Base-by-base conservation (phyloP, 108 stramenopile species). In the Skeletonema menzelii region DNA sequence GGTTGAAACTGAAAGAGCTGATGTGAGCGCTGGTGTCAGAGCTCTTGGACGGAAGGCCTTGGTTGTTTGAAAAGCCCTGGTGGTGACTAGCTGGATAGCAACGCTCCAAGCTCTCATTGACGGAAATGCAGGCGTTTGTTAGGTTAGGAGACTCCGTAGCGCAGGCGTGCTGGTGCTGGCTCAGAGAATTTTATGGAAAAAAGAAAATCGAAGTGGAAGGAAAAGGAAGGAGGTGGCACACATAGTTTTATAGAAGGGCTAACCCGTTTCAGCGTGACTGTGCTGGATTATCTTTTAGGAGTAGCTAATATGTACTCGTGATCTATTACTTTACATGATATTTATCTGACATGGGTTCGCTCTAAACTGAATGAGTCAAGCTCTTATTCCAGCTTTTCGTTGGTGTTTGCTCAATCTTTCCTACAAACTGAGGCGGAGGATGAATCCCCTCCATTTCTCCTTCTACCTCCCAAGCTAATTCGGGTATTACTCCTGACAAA, bases 371-470 rank as follows among this genome's bases (percentile, higher is more conserved):
- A 64, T 64, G 35, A 12, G 24, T 44, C 8, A 46, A 42, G 14
- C 35, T 64, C 10, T 44, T 34, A 44, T 46, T 64, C 40, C 2
- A 46, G 11, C 7, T 44, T 22, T 20, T 42, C 17, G 63, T 1
- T 27, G 26, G 24, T 8, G 63, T 34, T 56, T 58, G 68, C 37
- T 69, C 68, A 58, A 76, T 31, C 31, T 42, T 69, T 28, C 69
- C 76, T 26, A 77, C 76, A 49, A 77, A 77, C 40, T 69, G 37
- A 11, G 75, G 75, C 17, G 75, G 65, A 2, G 75, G 75, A 24
- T 64, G 61, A 27, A 76, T 35, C 20, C 75, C 75, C 61, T 69
- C 75, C 15, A 28, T 5, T 4, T 55, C 53, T 13, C 55, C 67
- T 31, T 77, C 69, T n/a, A 70, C 62, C 44, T 64, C 68, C 76